Conservation (phyloP, 805 yeast species). For the Hanseniaspora jakobsenii region DNA sequence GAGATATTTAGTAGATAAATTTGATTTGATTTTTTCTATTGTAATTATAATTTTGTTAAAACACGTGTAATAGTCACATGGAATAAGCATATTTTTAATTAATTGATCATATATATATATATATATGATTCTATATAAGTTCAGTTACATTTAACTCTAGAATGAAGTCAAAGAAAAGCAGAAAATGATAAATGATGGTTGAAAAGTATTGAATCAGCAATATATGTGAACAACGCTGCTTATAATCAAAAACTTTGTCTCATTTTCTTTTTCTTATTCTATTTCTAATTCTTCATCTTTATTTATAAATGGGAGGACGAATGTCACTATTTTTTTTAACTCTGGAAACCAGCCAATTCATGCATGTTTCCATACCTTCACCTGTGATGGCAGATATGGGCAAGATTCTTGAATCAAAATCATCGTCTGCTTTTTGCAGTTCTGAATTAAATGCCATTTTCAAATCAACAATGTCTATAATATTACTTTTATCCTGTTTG, state of each 20-base stretch:
- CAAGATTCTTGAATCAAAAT: slow-evolving; percentile 78
- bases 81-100: too few relatives aligned
- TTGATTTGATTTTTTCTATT: too few relatives aligned
- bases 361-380: slow-evolving; percentile 74
- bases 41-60: too few relatives aligned
- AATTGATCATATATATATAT: too few relatives aligned
- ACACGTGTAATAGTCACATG: too few relatives aligned
- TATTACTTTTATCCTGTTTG: slow-evolving; percentile 70
- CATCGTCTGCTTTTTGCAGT: slow-evolving; percentile 64
- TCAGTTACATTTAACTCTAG: too few relatives aligned
- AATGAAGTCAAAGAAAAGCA: too few relatives aligned
- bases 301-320: slow-evolving; percentile 31
- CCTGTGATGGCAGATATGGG: slow-evolving; percentile 75
- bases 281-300: neutral
- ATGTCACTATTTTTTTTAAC: slow-evolving; percentile 37
- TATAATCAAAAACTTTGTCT: neutral
- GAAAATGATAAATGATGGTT: neutral
- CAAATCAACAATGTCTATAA: slow-evolving; percentile 64
- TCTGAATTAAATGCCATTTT: slow-evolving; percentile 72
- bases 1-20: too few relatives aligned
- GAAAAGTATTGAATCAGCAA: too few relatives aligned
- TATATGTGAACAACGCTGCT: neutral
- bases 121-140: too few relatives aligned
- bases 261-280: neutral
- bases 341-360: slow-evolving; percentile 76